These are phyloP conservation scores for Eucommia ulmoides DNA, from an alignment of 257 asterid genomes.

Conservation along the genomic window DNA sequence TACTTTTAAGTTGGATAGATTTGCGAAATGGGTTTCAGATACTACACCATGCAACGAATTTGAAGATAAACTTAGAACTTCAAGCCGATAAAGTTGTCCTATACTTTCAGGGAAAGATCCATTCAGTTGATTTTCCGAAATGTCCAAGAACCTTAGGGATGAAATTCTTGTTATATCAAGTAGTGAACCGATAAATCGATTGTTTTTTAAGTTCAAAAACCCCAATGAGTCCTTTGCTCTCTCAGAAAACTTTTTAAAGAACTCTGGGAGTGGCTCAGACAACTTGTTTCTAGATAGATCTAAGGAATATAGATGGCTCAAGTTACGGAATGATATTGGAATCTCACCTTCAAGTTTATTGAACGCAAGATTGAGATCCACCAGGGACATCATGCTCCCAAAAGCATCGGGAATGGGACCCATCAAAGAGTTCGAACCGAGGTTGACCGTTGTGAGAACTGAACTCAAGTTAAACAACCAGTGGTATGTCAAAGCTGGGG, in stretches of 20 bases:
- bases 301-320: not conserved
- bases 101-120: constrained; percentile 7
- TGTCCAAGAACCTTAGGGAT: constrained; percentile 1
- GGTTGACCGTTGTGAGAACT: too few relatives aligned
- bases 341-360: not conserved
- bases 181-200: constrained; percentile 5
- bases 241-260: constrained; percentile 1
- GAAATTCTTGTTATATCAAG: not conserved
- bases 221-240: constrained; percentile 6
- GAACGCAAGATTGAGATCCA: constrained; percentile 1
- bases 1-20: constrained; percentile 12
- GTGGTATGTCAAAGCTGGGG: not conserved
- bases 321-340: not conserved
- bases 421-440: too few relatives aligned
- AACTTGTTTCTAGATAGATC: not conserved
- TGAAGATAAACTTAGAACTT: not conserved
- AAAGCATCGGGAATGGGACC: too few relatives aligned
- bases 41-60: constrained; percentile 11
- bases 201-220: not conserved
- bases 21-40: constrained; percentile 11
- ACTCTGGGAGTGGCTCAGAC: not conserved
- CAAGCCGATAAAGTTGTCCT: constrained; percentile 2
- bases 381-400: constrained; percentile 12
- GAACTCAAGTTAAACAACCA: not conserved
- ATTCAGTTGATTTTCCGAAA: constrained; percentile 1